Evolutionary conservation across 805 yeast genomes (phyloP).

Genomic region (Yarrowia hollandica): DNA sequence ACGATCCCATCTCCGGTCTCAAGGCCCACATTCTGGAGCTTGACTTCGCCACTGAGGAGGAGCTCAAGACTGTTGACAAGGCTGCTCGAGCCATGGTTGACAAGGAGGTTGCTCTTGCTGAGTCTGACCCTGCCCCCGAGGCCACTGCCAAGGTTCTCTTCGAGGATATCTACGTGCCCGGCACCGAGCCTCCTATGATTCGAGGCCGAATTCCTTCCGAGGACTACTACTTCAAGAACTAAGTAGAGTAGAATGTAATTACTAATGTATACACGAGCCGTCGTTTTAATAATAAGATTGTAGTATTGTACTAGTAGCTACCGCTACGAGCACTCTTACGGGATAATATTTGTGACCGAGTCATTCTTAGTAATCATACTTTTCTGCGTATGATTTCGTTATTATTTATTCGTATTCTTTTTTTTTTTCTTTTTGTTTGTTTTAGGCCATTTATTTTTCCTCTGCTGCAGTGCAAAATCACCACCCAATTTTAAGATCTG

Average conservation of each 20-base stretch:
- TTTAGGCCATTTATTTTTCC: background rate
- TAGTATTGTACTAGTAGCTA: too few species aligned
- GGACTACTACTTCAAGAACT: slow-evolving; percentile 72
- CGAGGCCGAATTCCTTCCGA: slow-evolving; percentile 98
- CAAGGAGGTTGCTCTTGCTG: slow-evolving; percentile 91
- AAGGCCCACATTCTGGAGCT: slow-evolving; percentile 81
- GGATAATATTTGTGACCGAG: too few species aligned
- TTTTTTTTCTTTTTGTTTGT: background rate
- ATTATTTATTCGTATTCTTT: too few species aligned
- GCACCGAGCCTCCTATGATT: slow-evolving; percentile 85
- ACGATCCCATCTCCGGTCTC: slow-evolving; percentile 96
- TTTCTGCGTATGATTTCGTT: too few species aligned
- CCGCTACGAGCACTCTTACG: too few species aligned
- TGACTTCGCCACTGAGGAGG: slow-evolving; percentile 88
- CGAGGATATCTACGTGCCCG: slow-evolving; percentile 95
- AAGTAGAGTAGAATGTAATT: slow-evolving; percentile 25
- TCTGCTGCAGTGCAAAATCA: background rate
- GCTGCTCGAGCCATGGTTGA: slow-evolving; percentile 94
- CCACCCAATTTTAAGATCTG: slow-evolving; percentile 8
- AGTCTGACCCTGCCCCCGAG: slow-evolving; percentile 91
- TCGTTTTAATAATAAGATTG: background rate
- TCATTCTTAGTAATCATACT: too few species aligned
- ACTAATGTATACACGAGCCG: slow-evolving; percentile 8
- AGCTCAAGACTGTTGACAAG: slow-evolving; percentile 91
- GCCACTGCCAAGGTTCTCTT: slow-evolving; percentile 91